A percentile compares a stretch with the other conserved stretches of the same genome.
These are phyloP conservation scores for Colletotrichum zoysiae DNA, from an alignment of 2,329 filamentous ascomycete species.

Conservation along the genomic window DNA sequence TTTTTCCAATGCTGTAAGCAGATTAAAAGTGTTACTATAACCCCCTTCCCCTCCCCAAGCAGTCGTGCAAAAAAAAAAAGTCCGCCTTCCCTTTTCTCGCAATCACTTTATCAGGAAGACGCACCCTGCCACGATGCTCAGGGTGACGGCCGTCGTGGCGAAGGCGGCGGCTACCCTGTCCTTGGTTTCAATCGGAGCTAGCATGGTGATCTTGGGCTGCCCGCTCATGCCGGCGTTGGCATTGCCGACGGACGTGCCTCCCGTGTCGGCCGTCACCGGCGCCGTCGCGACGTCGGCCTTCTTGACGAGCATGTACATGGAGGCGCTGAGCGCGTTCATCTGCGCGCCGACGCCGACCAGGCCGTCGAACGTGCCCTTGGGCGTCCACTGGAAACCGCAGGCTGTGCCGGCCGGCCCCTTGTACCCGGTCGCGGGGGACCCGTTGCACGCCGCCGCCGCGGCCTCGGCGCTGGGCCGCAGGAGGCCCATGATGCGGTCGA, in stretches of 20 bases:
- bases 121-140: constrained; percentile 63
- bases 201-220: constrained; percentile 46
- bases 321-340: constrained; percentile 74
- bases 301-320: constrained; percentile 70
- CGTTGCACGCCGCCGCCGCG: constrained; percentile 65
- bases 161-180: constrained; percentile 70
- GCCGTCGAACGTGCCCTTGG: constrained; percentile 67
- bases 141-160: constrained; percentile 62
- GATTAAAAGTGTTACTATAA: constrained; percentile 19
- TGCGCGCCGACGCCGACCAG: constrained; percentile 74
- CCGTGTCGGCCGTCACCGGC: constrained; percentile 66
- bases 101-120: constrained; percentile 59
- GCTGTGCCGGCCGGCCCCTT: constrained; percentile 68
- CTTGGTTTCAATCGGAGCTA: constrained; percentile 59
- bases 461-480: constrained; percentile 64
- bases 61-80: not conserved
- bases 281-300: constrained; percentile 48
- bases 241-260: constrained; percentile 70
- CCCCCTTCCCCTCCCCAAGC: not conserved
- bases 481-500: constrained; percentile 62
- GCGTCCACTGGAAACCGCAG: constrained; percentile 77
- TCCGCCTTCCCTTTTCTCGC: not conserved
- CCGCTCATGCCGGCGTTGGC: constrained; percentile 57
- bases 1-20: constrained; percentile 7
- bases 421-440: constrained; percentile 57